These are phyloP conservation scores for Glaciozyma antarctica DNA, from an alignment of 768 basidiomycete species.

Conservation along the genomic window DNA sequence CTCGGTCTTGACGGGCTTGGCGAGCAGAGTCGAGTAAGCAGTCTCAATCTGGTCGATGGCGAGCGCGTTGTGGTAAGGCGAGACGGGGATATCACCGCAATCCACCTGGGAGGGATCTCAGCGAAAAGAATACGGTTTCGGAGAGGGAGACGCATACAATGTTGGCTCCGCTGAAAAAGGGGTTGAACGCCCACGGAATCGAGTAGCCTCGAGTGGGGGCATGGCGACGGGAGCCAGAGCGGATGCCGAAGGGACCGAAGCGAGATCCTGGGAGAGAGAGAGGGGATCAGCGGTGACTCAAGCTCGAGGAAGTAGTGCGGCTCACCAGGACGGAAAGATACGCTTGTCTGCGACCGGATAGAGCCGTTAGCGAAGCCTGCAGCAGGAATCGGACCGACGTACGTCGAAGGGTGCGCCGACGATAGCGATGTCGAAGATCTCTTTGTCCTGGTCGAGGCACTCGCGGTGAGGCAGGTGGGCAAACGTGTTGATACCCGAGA, in stretches of 20 bases:
- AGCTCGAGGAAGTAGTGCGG: too few relatives aligned
- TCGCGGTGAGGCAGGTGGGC: conserved; percentile 66
- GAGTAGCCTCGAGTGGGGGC: conserved; percentile 14
- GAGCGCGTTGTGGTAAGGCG: conserved; percentile 68
- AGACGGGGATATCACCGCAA: conserved; percentile 77
- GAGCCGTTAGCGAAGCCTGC: conserved; percentile 15
- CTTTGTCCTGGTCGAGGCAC: conserved; percentile 55
- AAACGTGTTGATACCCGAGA: conserved; percentile 73
- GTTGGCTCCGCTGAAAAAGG: conserved; percentile 31
- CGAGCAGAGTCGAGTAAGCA: conserved; percentile 66
- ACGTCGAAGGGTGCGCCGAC: conserved; percentile 1
- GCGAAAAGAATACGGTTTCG: not conserved
- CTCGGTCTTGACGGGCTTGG: conserved; percentile 41
- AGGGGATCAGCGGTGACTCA: not conserved
- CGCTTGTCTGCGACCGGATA: conserved; percentile 48
- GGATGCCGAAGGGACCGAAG: conserved; percentile 77
- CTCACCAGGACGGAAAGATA: conserved; percentile 62
- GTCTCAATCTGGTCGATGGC: conserved; percentile 80
- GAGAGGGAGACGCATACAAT: conserved; percentile 25
- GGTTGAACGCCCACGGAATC: conserved; percentile 35
- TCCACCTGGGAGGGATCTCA: conserved; percentile 48
- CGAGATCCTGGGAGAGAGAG: conserved; percentile 46
- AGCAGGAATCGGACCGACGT: not conserved
- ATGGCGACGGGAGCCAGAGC: conserved; percentile 59
- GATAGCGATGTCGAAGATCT: not conserved